Base-by-base conservation (phyloP, 306 rosid species). In the Hippophae rhamnoides region DNA sequence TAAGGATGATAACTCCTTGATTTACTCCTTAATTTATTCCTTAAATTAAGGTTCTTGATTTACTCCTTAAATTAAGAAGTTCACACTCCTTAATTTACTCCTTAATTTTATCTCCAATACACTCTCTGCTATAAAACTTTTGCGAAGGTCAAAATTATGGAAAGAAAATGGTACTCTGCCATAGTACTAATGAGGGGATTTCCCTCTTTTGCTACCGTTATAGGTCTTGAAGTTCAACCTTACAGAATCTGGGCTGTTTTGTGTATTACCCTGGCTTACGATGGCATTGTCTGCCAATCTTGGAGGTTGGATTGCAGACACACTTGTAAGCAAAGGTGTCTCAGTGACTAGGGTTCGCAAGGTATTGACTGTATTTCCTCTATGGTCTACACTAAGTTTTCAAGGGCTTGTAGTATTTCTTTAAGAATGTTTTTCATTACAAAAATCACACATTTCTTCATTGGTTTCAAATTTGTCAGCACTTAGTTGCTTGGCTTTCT, bases 221-320 rank as follows among this genome's bases (percentile, higher is more conserved):
- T 53, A 93, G 99, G 99, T 93, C 62, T 76, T 93, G 88, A 93
- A 93, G 97, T 93, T 93, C 85, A 88, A 84, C 65, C 99, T 93
- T 69, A 88, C 94, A 31, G 97, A 93, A 77, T 93, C 99, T 14
- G 97, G 95, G 62, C 81, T 88, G 51, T 65, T 88, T 79, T 83
- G 97, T 46, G 96, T 88, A 69, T 65, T 88, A 58, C 98, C 98
- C 1, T 92, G 98, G 98, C 68, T 92, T 31, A 81, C 86, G 60
- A 92, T 92, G 98, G 98, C 98, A 43, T 73, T 92, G 70, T 88
- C 98, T 62, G 98, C 98, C 63, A 92, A 92, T 63, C 55, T 83
- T 67, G 98, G 98, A 38, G 98, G 98, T 48, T 92, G 98, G 98
- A 92, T 92, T 61, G 98, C 98, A 41, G 96, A 92, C 82, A 85